Evolutionary conservation across 805 yeast species (phyloP).

Genomic region (Candida maesae): DNA sequence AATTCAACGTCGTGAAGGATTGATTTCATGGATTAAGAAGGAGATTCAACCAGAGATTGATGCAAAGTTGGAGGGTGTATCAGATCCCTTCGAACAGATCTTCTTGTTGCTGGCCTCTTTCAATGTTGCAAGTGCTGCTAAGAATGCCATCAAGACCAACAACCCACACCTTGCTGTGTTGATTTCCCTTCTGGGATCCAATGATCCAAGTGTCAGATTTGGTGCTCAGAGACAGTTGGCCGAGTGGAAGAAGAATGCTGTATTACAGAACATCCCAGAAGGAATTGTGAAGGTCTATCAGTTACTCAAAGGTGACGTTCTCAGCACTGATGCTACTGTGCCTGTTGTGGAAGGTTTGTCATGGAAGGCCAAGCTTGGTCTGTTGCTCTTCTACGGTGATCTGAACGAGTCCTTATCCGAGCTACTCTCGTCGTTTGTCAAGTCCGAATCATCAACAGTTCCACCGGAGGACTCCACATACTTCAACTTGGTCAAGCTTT

Average conservation of each 20-base stretch:
- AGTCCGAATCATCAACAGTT: constrained; percentile 12
- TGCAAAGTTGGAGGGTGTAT: constrained; percentile 35
- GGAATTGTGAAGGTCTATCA: constrained; percentile 57
- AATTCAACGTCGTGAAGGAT: constrained; percentile 38
- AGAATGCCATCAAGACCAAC: constrained; percentile 52
- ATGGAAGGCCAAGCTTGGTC: constrained; percentile 62
- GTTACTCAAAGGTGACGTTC: constrained; percentile 52
- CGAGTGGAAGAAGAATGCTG: constrained; percentile 54
- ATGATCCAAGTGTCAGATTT: constrained; percentile 50
- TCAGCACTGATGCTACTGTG: constrained; percentile 26
- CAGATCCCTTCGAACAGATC: constrained; percentile 47
- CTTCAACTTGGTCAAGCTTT: constrained; percentile 30
- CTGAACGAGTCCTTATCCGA: constrained; percentile 33
- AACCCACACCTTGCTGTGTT: constrained; percentile 70
- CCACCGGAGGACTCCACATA: constrained; percentile 19
- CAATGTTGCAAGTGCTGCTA: constrained; percentile 58
- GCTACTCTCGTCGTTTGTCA: constrained; percentile 29
- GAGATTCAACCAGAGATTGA: constrained; percentile 33
- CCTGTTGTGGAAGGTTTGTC: constrained; percentile 39
- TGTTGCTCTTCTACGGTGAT: constrained; percentile 63
- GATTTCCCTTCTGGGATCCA: constrained; percentile 68
- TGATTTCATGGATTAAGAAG: constrained; percentile 56
- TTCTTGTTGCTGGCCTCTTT: constrained; percentile 50
- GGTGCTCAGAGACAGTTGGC: constrained; percentile 60
- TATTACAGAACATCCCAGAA: constrained; percentile 44